Percentiles rank a stretch among this genome's conserved stretches.
Evolutionary conservation across 2,329 filamentous ascomycete species (phyloP).

Genomic region (Polytolypa hystricis): DNA sequence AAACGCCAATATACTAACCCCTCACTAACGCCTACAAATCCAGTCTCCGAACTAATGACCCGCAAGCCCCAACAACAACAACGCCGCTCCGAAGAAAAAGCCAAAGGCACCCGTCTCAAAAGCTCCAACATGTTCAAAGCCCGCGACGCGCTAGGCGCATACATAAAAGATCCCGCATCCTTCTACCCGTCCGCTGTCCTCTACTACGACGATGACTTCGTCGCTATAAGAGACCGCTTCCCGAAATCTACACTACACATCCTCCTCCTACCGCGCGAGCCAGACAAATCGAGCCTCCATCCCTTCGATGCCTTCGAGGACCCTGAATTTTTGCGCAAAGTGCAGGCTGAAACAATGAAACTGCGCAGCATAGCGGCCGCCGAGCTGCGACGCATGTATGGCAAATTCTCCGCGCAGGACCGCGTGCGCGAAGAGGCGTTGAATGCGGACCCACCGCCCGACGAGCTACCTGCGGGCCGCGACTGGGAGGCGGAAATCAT

Average conservation of each 20-base stretch:
- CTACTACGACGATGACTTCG: constrained; percentile 56
- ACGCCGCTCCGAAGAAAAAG: constrained; percentile 5
- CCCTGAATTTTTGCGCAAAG: constrained; percentile 52
- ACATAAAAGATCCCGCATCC: constrained; percentile 52
- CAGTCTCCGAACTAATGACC: constrained; percentile 11
- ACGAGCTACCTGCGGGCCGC: constrained; percentile 56
- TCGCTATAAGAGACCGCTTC: constrained; percentile 70
- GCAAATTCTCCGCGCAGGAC: constrained; percentile 53
- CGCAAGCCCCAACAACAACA: constrained; percentile 15
- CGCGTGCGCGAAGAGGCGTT: constrained; percentile 53
- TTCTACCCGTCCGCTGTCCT: constrained; percentile 52
- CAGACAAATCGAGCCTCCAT: constrained; percentile 49
- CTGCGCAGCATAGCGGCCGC: constrained; percentile 57
- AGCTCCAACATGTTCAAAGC: constrained; percentile 29
- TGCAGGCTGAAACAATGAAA: constrained; percentile 49
- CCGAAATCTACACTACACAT: constrained; percentile 79
- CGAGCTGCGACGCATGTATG: constrained; percentile 62
- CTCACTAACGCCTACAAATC: constrained; percentile 3
- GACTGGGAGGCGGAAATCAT: constrained; percentile 68
- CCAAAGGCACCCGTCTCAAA: constrained; percentile 1
- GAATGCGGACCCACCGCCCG: constrained; percentile 38
- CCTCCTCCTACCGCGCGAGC: constrained; percentile 71
- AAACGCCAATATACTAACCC: too few relatives aligned
- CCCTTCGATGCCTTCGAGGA: constrained; percentile 71
- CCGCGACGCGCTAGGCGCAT: constrained; percentile 54